Conservation (phyloP, 805 yeast genomes). For the Lipomyces spencermartinsiae region DNA sequence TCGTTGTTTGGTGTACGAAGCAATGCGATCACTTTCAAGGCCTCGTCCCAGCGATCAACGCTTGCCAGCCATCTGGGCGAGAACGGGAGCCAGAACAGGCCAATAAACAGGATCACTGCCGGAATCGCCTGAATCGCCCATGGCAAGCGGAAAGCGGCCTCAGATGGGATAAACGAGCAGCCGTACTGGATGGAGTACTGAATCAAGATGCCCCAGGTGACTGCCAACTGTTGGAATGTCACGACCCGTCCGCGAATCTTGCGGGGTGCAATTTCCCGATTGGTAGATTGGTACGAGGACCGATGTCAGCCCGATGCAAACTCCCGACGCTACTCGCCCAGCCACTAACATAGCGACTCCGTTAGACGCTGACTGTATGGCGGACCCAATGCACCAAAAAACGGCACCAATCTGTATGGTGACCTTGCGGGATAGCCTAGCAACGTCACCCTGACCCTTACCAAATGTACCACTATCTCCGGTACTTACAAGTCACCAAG, state of each 20-base stretch:
- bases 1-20: constrained; percentile 23
- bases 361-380: constrained; percentile 24
- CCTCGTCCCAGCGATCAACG: constrained; percentile 56
- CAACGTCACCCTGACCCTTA: too few relatives aligned
- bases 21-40: constrained; percentile 20
- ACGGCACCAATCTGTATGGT: constrained; percentile 26
- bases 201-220: constrained; percentile 64
- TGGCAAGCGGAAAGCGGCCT: too few relatives aligned
- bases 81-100: constrained; percentile 49
- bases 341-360: constrained; percentile 67
- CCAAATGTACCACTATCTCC: background rate
- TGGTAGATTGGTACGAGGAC: constrained; percentile 27
- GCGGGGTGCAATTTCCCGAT: background rate
- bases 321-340: constrained; percentile 56
- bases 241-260: constrained; percentile 25
- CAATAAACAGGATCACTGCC: constrained; percentile 54
- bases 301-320: constrained; percentile 68
- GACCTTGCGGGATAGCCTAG: constrained; percentile 21
- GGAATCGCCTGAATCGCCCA: too few relatives aligned
- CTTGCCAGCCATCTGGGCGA: constrained; percentile 55
- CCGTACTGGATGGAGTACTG: too few relatives aligned
- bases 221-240: constrained; percentile 57
- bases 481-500: background rate
- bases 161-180: too few relatives aligned
- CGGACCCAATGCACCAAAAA: constrained; percentile 31